Base-by-base conservation (phyloP, 2,329 filamentous ascomycete species). In the Aureobasidium sp. region DNA sequence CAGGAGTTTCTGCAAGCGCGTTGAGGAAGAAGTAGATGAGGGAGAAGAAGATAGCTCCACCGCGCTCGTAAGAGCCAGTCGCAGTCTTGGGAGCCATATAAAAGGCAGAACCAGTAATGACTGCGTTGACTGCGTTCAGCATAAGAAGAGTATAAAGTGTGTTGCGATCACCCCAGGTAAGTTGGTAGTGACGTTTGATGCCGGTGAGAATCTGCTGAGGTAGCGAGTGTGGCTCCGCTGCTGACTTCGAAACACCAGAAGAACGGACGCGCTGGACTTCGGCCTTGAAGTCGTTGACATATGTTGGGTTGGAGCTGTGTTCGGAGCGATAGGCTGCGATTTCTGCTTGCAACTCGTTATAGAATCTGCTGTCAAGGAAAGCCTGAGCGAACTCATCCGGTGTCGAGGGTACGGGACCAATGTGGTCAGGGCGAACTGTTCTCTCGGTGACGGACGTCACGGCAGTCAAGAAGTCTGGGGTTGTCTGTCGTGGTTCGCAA, bases 401-500 rank as follows among this genome's bases (percentile, higher is more conserved):
- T 0, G 84, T 88, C 2, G 82, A 75, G 0, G 85, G 85, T 0
- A 84, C 80, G 41, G 71, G 72, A 50, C 73, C 67, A 60, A 86
- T 80, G 67, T 78, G 83, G 0, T 84, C 84, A 6, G 73, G 61
- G 1, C 73, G 71, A 0, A 78, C 67, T 38, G 70, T 69, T 24
- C 84, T 75, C 66, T 87, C 84, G 0, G 69, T 66, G 0, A 81
- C 80, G 59, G 84, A 85, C 0, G 84, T 86, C 70, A 88, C 83
- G 19, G 82, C 85, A 1, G 84, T 88, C 44, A 88, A 68, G 71
- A 87, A 88, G 63, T 88, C 85, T 17, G 84, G 81, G 0, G 80
- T 84, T 0, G 84, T 87, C 69, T 81, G 80, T 12, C 84, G 80
- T 2, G 80, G 67, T 2, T 83, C 82, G 62, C 82, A 84, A 34